These are phyloP conservation scores for Saposhnikovia divaricata DNA, from an alignment of 129 eudicot species.

Conservation along the genomic window DNA sequence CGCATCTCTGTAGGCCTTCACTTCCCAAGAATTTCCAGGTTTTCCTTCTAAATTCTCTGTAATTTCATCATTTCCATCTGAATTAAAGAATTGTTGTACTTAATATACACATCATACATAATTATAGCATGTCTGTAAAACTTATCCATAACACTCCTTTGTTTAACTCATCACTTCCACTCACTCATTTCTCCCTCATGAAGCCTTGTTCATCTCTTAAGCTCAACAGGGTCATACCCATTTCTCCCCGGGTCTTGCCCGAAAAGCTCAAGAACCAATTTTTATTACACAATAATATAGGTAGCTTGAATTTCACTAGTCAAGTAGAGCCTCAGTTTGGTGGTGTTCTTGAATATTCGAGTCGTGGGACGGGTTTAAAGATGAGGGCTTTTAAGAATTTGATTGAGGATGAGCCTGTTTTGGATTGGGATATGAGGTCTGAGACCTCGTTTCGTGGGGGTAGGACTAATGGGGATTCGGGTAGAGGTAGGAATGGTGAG, in stretches of 20 bases:
- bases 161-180: conserved; percentile 31
- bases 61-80: background rate
- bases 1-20: background rate
- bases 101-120: background rate
- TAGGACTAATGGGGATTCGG: conserved; percentile 15
- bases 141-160: conserved; percentile 33
- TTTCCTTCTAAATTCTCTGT: background rate
- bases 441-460: conserved; percentile 29
- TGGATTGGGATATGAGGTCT: conserved; percentile 72
- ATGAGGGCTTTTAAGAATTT: conserved; percentile 44
- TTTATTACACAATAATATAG: conserved; percentile 18
- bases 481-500: conserved; percentile 27
- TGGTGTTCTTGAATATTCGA: conserved; percentile 20
- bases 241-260: conserved; percentile 41
- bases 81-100: background rate
- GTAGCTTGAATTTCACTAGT: conserved; percentile 17
- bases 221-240: conserved; percentile 19
- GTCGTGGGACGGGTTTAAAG: conserved; percentile 24
- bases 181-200: conserved; percentile 25
- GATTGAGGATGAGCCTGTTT: conserved; percentile 68
- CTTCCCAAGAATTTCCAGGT: background rate
- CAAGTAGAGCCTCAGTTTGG: conserved; percentile 10
- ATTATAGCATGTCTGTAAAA: conserved; percentile 36
- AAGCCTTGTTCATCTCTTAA: conserved; percentile 20
- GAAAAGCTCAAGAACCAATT: conserved; percentile 36